Conservation (phyloP, 1,284 basidiomycete genomes). For the Leccinum glutinopallens region DNA sequence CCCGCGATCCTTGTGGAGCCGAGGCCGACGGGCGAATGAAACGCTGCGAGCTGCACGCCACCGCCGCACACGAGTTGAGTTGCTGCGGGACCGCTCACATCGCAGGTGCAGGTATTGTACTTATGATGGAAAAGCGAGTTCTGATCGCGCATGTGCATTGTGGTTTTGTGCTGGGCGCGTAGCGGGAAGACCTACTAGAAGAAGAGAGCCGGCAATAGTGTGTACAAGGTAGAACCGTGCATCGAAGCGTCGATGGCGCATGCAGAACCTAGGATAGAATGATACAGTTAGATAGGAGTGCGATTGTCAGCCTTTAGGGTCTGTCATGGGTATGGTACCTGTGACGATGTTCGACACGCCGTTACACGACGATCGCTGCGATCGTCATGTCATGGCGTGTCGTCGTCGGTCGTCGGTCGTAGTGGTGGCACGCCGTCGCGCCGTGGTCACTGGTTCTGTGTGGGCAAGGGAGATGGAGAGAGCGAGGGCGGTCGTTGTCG, state of each 20-base stretch:
- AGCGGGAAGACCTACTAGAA: not conserved
- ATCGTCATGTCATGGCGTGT: too few relatives aligned
- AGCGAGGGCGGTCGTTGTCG: too few relatives aligned
- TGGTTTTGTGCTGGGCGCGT: not conserved
- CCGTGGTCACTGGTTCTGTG: too few relatives aligned
- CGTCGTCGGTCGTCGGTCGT: too few relatives aligned
- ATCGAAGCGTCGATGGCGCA: not conserved
- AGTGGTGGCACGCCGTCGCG: too few relatives aligned
- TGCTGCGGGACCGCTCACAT: not conserved
- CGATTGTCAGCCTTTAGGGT: not conserved
- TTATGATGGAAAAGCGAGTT: not conserved
- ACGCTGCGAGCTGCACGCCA: not conserved
- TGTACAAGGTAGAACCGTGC: not conserved
- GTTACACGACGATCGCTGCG: too few relatives aligned
- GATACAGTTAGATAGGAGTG: not conserved
- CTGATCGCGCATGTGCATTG: not conserved
- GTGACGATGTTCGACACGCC: too few relatives aligned
- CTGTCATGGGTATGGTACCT: not conserved
- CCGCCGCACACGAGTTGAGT: not conserved
- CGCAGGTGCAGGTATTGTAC: not conserved
- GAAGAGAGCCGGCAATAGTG: not conserved
- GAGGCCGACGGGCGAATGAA: not conserved
- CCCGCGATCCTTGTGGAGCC: constrained; percentile 1
- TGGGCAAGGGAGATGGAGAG: too few relatives aligned
- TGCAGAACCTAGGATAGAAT: not conserved